Percentiles rank a stretch among this genome's conserved stretches.
phyloP scores from a whole-genome alignment of 192 early-diverging fungal species.

The Coemansia sp. region DNA sequence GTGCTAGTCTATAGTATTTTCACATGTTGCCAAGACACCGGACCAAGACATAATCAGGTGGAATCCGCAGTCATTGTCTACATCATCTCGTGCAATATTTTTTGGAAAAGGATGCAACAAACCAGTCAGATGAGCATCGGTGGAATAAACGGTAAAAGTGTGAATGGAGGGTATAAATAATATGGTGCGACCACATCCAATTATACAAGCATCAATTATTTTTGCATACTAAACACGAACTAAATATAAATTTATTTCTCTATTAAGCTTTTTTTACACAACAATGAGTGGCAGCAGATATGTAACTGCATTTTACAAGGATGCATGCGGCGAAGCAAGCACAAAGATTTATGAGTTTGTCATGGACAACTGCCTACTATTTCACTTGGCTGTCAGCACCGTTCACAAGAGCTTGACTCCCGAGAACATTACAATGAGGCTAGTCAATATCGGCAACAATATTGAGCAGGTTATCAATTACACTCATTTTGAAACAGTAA shows the following conservation, averaged over 20 bases:
- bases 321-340: background rate
- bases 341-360: background rate
- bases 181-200: too few relatives aligned
- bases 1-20: too few relatives aligned
- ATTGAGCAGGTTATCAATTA: background rate
- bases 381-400: background rate
- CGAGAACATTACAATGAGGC: background rate
- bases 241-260: background rate
- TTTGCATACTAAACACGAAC: background rate
- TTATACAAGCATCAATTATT: too few relatives aligned
- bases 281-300: background rate
- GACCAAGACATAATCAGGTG: too few relatives aligned
- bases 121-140: too few relatives aligned
- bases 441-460: background rate
- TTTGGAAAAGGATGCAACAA: too few relatives aligned
- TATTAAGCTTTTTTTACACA: background rate
- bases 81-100: too few relatives aligned
- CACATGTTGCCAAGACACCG: too few relatives aligned
- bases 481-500: background rate
- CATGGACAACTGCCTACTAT: background rate
- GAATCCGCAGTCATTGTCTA: too few relatives aligned
- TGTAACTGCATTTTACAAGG: background rate
- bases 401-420: background rate
- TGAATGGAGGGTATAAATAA: too few relatives aligned
- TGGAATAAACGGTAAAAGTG: too few relatives aligned